phyloP scores from a whole-genome alignment of 768 basidiomycete species.

The Tulasnella sp. region DNA sequence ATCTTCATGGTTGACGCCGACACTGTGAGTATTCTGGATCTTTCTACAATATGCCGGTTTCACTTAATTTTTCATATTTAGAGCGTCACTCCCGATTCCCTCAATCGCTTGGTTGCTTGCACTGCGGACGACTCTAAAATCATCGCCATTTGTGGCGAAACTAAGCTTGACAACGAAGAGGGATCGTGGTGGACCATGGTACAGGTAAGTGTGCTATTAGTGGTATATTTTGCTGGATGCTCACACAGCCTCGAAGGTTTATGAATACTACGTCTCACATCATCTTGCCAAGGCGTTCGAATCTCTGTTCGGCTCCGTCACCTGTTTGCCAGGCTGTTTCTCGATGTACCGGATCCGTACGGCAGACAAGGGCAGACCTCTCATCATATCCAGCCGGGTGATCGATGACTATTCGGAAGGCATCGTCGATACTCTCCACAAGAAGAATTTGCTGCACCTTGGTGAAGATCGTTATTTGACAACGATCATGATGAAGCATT shows the following conservation, averaged over 20 bases:
- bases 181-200: conserved; percentile 99
- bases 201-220: conserved; percentile 48
- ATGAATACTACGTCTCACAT: conserved; percentile 94
- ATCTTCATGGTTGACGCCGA: conserved; percentile 96
- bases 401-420: conserved; percentile 94
- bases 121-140: conserved; percentile 81
- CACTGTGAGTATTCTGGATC: conserved; percentile 53
- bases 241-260: conserved; percentile 47
- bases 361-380: conserved; percentile 89
- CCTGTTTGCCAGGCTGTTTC: conserved; percentile 96
- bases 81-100: conserved; percentile 84
- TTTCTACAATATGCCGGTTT: not conserved
- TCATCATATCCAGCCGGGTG: conserved; percentile 94
- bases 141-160: conserved; percentile 94
- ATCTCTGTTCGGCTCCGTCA: conserved; percentile 87
- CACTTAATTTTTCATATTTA: conserved; percentile 35
- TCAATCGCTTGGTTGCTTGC: conserved; percentile 87
- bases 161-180: conserved; percentile 89
- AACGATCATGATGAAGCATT: conserved; percentile 89
- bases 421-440: conserved; percentile 90
- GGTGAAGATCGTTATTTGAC: conserved; percentile 96
- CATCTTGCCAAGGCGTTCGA: conserved; percentile 95
- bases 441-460: conserved; percentile 91
- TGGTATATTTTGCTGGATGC: not conserved
- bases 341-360: conserved; percentile 90